phyloP scores from a whole-genome alignment of 1,139 yeast genomes.

The Sugiyamaella pinicola region DNA sequence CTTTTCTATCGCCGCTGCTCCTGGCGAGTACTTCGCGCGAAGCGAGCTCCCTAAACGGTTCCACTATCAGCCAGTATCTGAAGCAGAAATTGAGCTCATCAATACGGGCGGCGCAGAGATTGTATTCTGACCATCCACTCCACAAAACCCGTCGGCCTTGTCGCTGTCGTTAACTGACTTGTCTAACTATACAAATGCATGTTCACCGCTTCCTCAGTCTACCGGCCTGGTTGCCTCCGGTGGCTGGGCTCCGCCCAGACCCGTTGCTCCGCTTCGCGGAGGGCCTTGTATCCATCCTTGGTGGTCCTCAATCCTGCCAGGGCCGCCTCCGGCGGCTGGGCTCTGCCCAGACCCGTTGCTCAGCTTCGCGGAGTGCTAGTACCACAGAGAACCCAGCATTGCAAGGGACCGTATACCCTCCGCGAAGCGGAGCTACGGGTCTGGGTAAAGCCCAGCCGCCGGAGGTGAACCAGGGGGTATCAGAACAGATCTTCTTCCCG shows the following conservation, averaged over 20 bases:
- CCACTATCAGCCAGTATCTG: conserved; percentile 63
- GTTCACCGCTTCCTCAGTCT: not conserved
- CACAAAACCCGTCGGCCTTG: not conserved
- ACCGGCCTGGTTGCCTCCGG: not conserved
- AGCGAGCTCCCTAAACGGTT: conserved; percentile 69
- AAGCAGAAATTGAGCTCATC: conserved; percentile 70
- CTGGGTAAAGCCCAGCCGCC: too few species aligned
- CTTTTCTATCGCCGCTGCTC: conserved; percentile 46
- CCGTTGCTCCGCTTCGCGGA: not conserved
- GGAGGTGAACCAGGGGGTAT: too few species aligned
- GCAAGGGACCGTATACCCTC: too few species aligned
- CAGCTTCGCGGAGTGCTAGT: too few species aligned
- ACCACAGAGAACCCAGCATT: too few species aligned
- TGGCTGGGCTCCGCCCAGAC: conserved; percentile 9
- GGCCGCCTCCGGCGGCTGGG: too few species aligned
- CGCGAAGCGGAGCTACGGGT: too few species aligned
- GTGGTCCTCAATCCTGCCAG: too few species aligned
- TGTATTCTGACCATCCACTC: conserved; percentile 29
- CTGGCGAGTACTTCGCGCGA: conserved; percentile 59
- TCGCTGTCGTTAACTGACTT: not conserved
- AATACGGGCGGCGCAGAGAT: conserved; percentile 73
- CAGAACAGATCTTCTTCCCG: too few species aligned
- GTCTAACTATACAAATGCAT: conserved; percentile 17
- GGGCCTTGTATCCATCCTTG: too few species aligned
- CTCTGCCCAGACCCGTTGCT: too few species aligned